phyloP scores from a whole-genome alignment of 495 filamentous ascomycete genomes.

The Talaromyces wortmannii region DNA sequence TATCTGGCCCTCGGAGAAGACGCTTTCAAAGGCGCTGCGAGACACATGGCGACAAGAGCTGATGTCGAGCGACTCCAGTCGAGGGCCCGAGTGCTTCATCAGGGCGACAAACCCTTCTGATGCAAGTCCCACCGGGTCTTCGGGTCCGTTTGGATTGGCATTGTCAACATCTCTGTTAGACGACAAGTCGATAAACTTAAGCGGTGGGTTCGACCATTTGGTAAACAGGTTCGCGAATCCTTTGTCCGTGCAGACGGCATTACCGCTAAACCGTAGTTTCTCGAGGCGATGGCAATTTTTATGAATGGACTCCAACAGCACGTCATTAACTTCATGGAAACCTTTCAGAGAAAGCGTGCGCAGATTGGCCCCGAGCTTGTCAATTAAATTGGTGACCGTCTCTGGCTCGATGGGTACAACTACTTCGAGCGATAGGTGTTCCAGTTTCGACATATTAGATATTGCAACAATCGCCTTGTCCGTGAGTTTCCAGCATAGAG shows the following conservation, averaged over 20 bases:
- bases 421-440: conserved; percentile 67
- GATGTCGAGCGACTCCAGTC: conserved; percentile 59
- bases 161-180: conserved; percentile 69
- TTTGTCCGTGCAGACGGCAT: conserved; percentile 64
- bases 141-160: conserved; percentile 52
- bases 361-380: conserved; percentile 50
- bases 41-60: conserved; percentile 74
- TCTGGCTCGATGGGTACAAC: conserved; percentile 45
- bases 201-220: conserved; percentile 63
- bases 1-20: conserved; percentile 51
- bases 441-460: conserved; percentile 46
- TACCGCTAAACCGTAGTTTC: conserved; percentile 74
- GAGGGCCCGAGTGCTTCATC: conserved; percentile 73
- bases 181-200: conserved; percentile 64
- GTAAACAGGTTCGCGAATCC: conserved; percentile 65
- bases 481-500: conserved; percentile 45
- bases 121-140: conserved; percentile 58
- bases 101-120: conserved; percentile 66
- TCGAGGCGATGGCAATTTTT: conserved; percentile 54
- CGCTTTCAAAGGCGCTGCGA: conserved; percentile 56
- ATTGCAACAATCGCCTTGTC: conserved; percentile 44
- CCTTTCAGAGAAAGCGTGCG: conserved; percentile 65
- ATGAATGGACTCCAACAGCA: conserved; percentile 58
- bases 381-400: conserved; percentile 52
- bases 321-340: conserved; percentile 51